Conservation (phyloP, 2,329 filamentous ascomycete species). For the Arthrobotrys megalospora region DNA sequence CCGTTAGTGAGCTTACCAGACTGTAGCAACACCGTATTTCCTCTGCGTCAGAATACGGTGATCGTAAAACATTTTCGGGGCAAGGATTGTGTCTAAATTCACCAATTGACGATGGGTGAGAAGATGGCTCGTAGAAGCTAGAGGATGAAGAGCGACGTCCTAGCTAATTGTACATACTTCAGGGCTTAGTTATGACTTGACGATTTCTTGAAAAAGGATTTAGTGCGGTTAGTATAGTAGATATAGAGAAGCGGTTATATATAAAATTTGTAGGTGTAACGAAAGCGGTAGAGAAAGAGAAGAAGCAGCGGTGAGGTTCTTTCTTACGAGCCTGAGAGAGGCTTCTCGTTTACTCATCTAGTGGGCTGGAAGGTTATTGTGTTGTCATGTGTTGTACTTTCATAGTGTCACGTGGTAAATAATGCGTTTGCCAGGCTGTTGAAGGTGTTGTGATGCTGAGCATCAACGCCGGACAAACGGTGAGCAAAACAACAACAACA, state of each 20-base stretch:
- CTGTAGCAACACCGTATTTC: slow-evolving; percentile 92
- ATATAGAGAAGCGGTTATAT: no score
- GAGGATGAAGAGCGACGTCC: no score
- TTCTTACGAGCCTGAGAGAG: no score
- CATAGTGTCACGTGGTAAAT: background rate
- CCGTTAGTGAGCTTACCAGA: slow-evolving; percentile 77
- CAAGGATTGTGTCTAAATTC: background rate
- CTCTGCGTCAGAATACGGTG: slow-evolving; percentile 79
- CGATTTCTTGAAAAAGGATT: no score
- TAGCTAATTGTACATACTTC: no score
- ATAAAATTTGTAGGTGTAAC: no score
- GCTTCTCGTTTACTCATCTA: no score
- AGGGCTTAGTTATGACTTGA: no score
- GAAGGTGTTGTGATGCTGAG: slow-evolving; percentile 29
- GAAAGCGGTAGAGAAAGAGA: no score
- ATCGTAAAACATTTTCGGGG: slow-evolving; percentile 63
- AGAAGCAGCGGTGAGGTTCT: no score
- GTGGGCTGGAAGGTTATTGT: background rate
- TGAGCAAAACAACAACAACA: slow-evolving; percentile 15
- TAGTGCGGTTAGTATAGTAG: no score
- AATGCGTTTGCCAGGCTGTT: background rate
- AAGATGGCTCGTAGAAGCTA: background rate
- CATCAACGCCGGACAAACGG: slow-evolving; percentile 22
- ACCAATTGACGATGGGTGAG: background rate
- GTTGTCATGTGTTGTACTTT: slow-evolving; percentile 16